phyloP scores from a whole-genome alignment of 1,284 basidiomycete species.

The Vanrija pseudolonga region DNA sequence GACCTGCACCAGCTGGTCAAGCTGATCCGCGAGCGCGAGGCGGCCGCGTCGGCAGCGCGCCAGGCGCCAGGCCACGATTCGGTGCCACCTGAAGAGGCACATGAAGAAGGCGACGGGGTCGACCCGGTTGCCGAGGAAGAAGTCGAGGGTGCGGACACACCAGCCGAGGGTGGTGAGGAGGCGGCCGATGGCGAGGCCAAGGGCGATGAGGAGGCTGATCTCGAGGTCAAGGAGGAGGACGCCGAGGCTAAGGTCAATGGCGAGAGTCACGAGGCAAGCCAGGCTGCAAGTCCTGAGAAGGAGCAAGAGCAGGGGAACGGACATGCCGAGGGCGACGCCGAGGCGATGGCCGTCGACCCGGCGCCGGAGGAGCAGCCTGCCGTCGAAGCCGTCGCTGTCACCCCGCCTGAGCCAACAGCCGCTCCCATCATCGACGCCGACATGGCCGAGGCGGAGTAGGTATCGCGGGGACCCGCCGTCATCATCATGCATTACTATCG shows the following conservation, averaged over 20 bases:
- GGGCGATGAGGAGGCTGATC: neutral
- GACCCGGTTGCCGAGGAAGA: neutral
- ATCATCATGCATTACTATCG: too few relatives aligned
- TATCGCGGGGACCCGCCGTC: too few relatives aligned
- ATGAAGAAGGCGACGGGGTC: constrained; percentile 15
- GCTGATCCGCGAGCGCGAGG: constrained; percentile 9
- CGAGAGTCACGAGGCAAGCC: too few relatives aligned
- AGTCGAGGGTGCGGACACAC: neutral
- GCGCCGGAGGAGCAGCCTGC: neutral
- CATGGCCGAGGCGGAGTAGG: too few relatives aligned
- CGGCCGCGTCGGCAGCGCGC: constrained; percentile 8
- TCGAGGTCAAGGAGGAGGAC: neutral
- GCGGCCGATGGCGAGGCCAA: neutral
- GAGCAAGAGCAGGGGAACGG: neutral
- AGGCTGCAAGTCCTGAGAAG: too few relatives aligned
- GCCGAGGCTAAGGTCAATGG: too few relatives aligned
- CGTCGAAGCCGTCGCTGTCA: neutral
- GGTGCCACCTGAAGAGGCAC: constrained; percentile 17
- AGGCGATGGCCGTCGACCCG: neutral
- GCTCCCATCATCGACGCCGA: too few relatives aligned
- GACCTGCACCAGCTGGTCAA: constrained; percentile 29
- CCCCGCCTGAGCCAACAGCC: too few relatives aligned
- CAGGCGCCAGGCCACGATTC: constrained; percentile 18
- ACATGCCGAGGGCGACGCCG: neutral
- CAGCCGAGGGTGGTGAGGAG: neutral